Conservation (phyloP, 129 eudicot species). For the Flaveria brownii region DNA sequence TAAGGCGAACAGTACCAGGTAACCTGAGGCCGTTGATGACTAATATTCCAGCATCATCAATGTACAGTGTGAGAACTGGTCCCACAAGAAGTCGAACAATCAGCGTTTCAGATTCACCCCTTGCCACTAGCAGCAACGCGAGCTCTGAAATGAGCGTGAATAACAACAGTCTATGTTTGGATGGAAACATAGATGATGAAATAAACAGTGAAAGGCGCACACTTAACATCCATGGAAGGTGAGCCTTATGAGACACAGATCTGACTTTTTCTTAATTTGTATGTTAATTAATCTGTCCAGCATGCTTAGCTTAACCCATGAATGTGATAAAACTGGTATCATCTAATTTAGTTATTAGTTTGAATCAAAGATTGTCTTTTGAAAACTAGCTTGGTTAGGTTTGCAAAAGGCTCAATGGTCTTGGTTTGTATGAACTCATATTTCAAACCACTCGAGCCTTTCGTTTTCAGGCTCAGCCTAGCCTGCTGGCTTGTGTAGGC, state of each 20-base stretch:
- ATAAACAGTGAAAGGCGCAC: slow-evolving; percentile 50
- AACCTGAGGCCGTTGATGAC: slow-evolving; percentile 91
- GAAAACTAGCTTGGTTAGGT: neutral
- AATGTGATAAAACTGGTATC: slow-evolving; percentile 23
- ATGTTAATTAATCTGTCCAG: slow-evolving; percentile 25
- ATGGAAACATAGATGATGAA: slow-evolving; percentile 71
- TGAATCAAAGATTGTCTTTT: neutral
- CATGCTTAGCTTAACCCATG: slow-evolving; percentile 31
- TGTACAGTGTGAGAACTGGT: slow-evolving; percentile 95
- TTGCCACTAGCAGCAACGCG: slow-evolving; percentile 96
- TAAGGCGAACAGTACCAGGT: slow-evolving; percentile 80
- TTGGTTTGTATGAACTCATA: neutral
- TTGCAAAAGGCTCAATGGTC: neutral
- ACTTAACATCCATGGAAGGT: slow-evolving; percentile 58
- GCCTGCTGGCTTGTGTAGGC: too few relatives aligned
- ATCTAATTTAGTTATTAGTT: slow-evolving; percentile 39
- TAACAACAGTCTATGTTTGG: slow-evolving; percentile 54
- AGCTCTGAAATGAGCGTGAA: slow-evolving; percentile 91
- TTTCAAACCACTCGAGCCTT: too few relatives aligned
- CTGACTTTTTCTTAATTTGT: slow-evolving; percentile 21
- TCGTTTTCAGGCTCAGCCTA: too few relatives aligned
- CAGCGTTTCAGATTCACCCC: slow-evolving; percentile 89
- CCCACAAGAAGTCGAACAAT: slow-evolving; percentile 67
- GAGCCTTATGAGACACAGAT: slow-evolving; percentile 13
- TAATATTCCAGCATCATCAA: slow-evolving; percentile 94